Evolutionary conservation across 768 basidiomycete genomes (phyloP), one percentile per base, ranked within the genome.

Genomic region (Suillus variegatus): DNA sequence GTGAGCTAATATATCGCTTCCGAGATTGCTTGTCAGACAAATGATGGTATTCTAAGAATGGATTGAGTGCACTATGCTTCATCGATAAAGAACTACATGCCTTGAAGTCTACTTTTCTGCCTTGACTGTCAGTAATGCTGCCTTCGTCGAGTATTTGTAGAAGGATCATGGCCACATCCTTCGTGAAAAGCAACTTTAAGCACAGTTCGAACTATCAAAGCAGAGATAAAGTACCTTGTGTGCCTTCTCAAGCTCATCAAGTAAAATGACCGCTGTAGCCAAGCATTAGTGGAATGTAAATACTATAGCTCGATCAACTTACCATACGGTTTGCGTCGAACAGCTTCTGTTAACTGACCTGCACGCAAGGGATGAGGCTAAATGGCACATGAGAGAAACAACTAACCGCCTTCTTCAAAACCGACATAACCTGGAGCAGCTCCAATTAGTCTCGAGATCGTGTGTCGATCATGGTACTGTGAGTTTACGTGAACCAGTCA

Each of bases 111-210:
- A 97, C 91, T 73, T 94, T 93, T 63, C 93, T 86, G 12, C 95
- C 95, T 74, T 95, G 94, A 67, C 92, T 94, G 73, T 97, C 95
- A 0, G 95, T 96, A 66, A 96, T 82, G 58, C 81, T 87, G 9
- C 95, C 95, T 75, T 97, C 95, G 68, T 97, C 94, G 14, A 97
- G 83, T 55, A 97, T 91, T 74, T 97, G 95, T 3, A 97, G 82
- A 22, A 97, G 81, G 66, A 96, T 93, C 88, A 95, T 92, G 1
- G 92, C 85, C 32, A 97, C 93, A 71, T 95, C 94, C 86, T 87
- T 60, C 18, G 60, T 64, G 14, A n/a, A 35, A 41, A 43, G 58
- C 22, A 35, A 36, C 35, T 35, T 43, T 43, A 32, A 32, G 46
- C 8, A 16, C 0, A 7, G 62, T 32, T 12, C 36, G 5, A 18